These are phyloP conservation scores for Yamadazyma aaseri DNA, from an alignment of 1,139 yeast species.

Conservation along the genomic window DNA sequence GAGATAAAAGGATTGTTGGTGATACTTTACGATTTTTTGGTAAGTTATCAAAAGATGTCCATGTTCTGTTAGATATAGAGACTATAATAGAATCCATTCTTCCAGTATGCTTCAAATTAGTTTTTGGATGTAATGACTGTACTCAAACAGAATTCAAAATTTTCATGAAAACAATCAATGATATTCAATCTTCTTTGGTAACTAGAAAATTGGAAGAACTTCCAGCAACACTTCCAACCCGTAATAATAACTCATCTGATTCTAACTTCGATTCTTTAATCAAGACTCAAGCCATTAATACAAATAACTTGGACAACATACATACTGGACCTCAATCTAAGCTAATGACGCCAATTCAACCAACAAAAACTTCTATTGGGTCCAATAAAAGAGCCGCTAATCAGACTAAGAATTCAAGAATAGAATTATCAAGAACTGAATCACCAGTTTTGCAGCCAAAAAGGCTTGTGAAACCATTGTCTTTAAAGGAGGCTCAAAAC, in stretches of 20 bases:
- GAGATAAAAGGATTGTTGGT: conserved; percentile 67
- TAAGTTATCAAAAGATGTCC: conserved; percentile 38
- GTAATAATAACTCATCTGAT: conserved; percentile 3
- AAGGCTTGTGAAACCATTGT: conserved; percentile 11
- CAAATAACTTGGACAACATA: conserved; percentile 25
- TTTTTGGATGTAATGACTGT: conserved; percentile 45
- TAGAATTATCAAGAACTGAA: no score
- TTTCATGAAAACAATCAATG: conserved; percentile 27
- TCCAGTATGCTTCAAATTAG: conserved; percentile 37
- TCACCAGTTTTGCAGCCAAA: conserved; percentile 14
- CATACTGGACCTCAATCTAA: conserved; percentile 25
- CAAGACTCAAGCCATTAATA: conserved; percentile 32
- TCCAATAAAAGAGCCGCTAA: background rate
- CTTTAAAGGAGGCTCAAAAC: conserved; percentile 6
- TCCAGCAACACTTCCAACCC: conserved; percentile 16
- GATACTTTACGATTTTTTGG: conserved; percentile 55
- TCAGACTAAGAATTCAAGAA: no score
- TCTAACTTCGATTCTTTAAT: conserved; percentile 32
- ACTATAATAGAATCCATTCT: conserved; percentile 35
- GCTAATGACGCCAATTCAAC: conserved; percentile 8
- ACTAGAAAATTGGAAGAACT: conserved; percentile 30
- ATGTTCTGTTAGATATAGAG: conserved; percentile 37
- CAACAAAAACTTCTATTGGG: conserved; percentile 6
- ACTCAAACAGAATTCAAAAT: conserved; percentile 33
- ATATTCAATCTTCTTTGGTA: conserved; percentile 29